Base-by-base conservation (phyloP, 2,329 filamentous ascomycete genomes). In the Fusarium subglutinans region DNA sequence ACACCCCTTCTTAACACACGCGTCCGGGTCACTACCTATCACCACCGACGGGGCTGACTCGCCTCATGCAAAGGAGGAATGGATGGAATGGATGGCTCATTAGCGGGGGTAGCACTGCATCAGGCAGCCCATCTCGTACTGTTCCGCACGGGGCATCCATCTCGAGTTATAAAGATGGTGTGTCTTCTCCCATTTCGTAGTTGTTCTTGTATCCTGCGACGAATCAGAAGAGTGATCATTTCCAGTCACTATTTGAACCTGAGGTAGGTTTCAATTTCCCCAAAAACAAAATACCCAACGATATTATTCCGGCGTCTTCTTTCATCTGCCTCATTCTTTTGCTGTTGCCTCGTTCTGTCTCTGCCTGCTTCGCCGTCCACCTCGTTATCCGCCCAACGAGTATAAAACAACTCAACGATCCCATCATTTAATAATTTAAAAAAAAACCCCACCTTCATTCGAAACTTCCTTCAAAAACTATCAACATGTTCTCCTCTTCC, bases 401-500 rank as follows among this genome's bases (percentile, higher is more conserved):
- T 74, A 75, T 63, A 74, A 74, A 69, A 63, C 44, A 15, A 43
- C 41, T 15, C 50, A 54, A 58, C 53, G 18, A 54, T 35, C 51
- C 58, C 59, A 28, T 68, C 56, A 11, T 67, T 74, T 58, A 67
- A 77, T 73, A 40, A 69, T 69, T 33, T 4, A 26, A 26, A 26
- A 28, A 59, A 35, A 43, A 37, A 38, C 33, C 30, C n/a, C 37
- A 28, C 17, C 24, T 43, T 38, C 22, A 24, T 20, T 48, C 50
- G 13, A 58, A 57, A 45, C 4, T 14, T 22, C 22, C 18, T 15
- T 14, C 14, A 41, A 1, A 30, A 59, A 6, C 30, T 30, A 47
- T 59, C 76, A 78, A 70, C 40, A 89, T 88, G 88, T 89, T 88
- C 64, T 76, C 76, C 63, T 89, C 87, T 62, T 76, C 76, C 70